Conservation (phyloP, 441 rosid species). For the Breynia disticha region DNA sequence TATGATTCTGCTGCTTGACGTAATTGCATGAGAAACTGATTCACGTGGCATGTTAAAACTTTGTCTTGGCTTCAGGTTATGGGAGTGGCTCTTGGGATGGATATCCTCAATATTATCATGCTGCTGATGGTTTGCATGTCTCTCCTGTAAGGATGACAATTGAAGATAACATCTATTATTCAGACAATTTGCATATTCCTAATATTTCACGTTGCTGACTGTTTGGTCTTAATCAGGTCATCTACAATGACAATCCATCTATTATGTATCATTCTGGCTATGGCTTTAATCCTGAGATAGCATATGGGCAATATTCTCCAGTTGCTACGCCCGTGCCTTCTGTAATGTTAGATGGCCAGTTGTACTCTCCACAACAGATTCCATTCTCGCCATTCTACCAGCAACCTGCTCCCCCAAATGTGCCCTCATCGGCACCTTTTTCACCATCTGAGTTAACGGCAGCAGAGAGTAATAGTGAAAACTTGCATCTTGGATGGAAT, state of each 20-base stretch:
- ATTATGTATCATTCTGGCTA: slow-evolving; percentile 48
- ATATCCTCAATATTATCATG: slow-evolving; percentile 37
- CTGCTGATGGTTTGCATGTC: slow-evolving; percentile 45
- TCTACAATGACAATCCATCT: slow-evolving; percentile 51
- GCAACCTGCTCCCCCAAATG: slow-evolving; percentile 29
- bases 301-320: slow-evolving; percentile 47
- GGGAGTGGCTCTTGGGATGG: slow-evolving; percentile 44
- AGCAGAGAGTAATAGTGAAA: slow-evolving; percentile 38
- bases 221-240: slow-evolving; percentile 28
- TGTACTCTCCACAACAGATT: slow-evolving; percentile 43
- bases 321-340: slow-evolving; percentile 44
- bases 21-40: too few relatives aligned
- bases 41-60: neutral
- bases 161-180: neutral
- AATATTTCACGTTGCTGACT: too few relatives aligned
- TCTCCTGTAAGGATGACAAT: slow-evolving; percentile 41
- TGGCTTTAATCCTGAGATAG: slow-evolving; percentile 45
- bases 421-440: slow-evolving; percentile 39
- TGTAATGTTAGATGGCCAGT: slow-evolving; percentile 51
- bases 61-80: slow-evolving; percentile 35
- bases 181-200: too few relatives aligned
- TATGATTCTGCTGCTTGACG: too few relatives aligned
- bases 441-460: slow-evolving; percentile 31
- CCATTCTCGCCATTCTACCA: slow-evolving; percentile 42
- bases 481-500: slow-evolving; percentile 35